phyloP scores from a whole-genome alignment of 2,329 filamentous ascomycete genomes.

The Fusarium sp. region DNA sequence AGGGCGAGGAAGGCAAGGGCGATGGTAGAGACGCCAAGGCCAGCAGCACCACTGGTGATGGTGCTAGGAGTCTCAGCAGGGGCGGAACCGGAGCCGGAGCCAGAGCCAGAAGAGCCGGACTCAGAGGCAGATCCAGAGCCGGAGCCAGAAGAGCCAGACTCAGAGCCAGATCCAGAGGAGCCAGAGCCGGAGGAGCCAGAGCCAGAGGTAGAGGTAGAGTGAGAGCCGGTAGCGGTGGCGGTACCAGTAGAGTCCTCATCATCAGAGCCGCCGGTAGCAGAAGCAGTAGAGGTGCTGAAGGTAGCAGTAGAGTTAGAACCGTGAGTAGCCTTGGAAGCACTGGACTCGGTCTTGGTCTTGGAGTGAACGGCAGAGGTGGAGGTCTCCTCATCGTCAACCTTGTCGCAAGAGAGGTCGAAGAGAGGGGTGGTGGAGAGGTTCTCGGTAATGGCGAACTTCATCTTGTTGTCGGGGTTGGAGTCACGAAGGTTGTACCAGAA shows the following conservation, averaged over 20 bases:
- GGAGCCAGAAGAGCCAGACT: slow-evolving; percentile 10
- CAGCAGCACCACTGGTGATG: slow-evolving; percentile 27
- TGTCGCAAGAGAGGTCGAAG: slow-evolving; percentile 66
- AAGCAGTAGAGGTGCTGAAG: slow-evolving; percentile 48
- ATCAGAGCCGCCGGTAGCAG: slow-evolving; percentile 63
- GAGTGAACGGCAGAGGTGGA: slow-evolving; percentile 36
- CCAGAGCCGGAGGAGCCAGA: not conserved
- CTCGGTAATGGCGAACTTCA: slow-evolving; percentile 68
- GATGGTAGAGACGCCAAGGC: slow-evolving; percentile 31
- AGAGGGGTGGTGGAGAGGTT: slow-evolving; percentile 62
- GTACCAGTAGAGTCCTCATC: slow-evolving; percentile 57
- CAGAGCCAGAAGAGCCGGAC: slow-evolving; percentile 26
- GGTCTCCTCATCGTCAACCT: slow-evolving; percentile 42
- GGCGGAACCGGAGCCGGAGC: slow-evolving; percentile 20
- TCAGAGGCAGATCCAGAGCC: slow-evolving; percentile 22
- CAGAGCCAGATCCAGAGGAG: slow-evolving; percentile 11
- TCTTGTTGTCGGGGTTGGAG: slow-evolving; percentile 68
- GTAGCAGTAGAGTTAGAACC: slow-evolving; percentile 53
- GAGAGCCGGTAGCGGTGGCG: slow-evolving; percentile 18
- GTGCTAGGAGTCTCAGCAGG: slow-evolving; percentile 33
- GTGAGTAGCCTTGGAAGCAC: slow-evolving; percentile 18
- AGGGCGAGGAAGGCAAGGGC: slow-evolving; percentile 36
- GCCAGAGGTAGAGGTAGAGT: not conserved
- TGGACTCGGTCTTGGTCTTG: slow-evolving; percentile 27
- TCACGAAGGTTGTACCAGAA: slow-evolving; percentile 73